These are phyloP conservation scores for Usnea hakonensis DNA, from an alignment of 495 filamentous ascomycete species.

Conservation along the genomic window DNA sequence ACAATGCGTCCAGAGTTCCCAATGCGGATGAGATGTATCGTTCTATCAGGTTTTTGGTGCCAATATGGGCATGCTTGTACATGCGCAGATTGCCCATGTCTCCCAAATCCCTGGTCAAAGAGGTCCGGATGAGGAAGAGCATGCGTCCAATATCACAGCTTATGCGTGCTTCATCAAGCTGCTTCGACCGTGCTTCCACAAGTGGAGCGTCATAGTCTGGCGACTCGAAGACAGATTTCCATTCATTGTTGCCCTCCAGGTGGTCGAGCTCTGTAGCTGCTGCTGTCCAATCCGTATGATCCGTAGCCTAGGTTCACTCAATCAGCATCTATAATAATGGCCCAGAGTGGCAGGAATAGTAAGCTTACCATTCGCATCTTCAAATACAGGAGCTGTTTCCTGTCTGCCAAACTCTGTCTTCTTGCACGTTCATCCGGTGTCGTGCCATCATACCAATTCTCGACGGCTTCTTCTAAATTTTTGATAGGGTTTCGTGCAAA, in stretches of 20 bases:
- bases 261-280: conserved; percentile 72
- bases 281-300: conserved; percentile 54
- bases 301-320: conserved; percentile 46
- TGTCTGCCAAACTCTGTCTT: conserved; percentile 45
- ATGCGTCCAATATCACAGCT: conserved; percentile 67
- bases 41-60: conserved; percentile 82
- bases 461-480: conserved; percentile 39
- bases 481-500: conserved; percentile 23
- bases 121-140: conserved; percentile 74
- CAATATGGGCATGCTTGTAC: conserved; percentile 76
- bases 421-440: conserved; percentile 47
- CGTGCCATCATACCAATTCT: conserved; percentile 48
- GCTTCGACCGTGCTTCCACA: conserved; percentile 57
- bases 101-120: conserved; percentile 71
- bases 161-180: conserved; percentile 67
- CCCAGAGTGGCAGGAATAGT: conserved; percentile 1
- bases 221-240: conserved; percentile 63
- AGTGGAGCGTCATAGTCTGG: conserved; percentile 63
- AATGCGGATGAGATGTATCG: conserved; percentile 73
- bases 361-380: conserved; percentile 52
- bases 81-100: conserved; percentile 77
- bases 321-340: background rate
- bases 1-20: conserved; percentile 60
- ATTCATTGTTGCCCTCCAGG: conserved; percentile 71
- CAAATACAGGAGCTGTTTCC: conserved; percentile 54